phyloP scores from a whole-genome alignment of 208 protist genomes.

The Leishmania turanica region DNA sequence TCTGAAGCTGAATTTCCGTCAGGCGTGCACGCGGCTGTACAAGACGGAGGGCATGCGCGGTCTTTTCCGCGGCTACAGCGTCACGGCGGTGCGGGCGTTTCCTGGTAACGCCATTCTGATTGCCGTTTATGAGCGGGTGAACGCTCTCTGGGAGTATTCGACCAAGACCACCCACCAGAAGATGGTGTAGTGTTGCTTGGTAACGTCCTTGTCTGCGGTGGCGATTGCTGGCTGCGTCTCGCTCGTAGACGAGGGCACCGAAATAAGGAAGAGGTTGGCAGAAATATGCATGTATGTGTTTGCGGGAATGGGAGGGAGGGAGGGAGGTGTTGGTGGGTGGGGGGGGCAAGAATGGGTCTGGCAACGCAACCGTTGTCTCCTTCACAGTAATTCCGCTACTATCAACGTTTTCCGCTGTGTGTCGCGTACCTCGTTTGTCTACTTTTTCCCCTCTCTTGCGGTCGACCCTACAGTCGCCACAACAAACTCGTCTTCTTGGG shows the following conservation, averaged over 20 bases:
- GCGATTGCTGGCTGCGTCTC: neutral
- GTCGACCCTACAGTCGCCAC: neutral
- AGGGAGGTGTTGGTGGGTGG: too few species aligned
- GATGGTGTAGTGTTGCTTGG: neutral
- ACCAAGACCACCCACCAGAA: conserved; percentile 7
- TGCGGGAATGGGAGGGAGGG: neutral
- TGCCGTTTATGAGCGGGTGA: conserved; percentile 89
- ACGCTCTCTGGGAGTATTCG: conserved; percentile 54
- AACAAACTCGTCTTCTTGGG: neutral
- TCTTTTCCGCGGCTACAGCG: conserved; percentile 84
- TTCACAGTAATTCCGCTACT: neutral
- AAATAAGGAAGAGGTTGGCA: neutral
- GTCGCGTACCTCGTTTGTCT: neutral
- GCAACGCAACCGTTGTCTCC: neutral
- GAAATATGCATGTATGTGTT: neutral
- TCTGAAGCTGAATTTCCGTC: conserved; percentile 71
- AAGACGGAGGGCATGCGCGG: conserved; percentile 83
- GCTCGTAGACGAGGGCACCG: neutral
- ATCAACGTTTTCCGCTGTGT: neutral
- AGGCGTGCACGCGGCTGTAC: conserved; percentile 79
- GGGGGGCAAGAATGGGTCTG: neutral
- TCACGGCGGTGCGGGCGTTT: conserved; percentile 91
- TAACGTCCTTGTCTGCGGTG: too few species aligned
- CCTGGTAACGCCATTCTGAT: conserved; percentile 92
- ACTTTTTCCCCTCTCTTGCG: neutral